Conservation (phyloP, 306 rosid genomes). For the Senna tora region DNA sequence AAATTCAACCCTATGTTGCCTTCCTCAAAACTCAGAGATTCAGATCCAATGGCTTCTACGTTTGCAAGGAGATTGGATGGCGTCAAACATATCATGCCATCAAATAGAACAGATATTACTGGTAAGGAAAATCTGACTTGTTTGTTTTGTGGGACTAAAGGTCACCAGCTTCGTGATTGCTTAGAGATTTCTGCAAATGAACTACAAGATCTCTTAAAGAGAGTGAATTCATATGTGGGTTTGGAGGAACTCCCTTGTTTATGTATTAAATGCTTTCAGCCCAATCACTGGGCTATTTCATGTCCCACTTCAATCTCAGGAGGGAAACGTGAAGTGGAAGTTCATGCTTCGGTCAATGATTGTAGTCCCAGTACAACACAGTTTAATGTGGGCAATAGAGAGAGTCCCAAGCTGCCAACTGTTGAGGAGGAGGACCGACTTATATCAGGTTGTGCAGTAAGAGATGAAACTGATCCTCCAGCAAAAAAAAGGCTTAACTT, state of each 20-base stretch:
- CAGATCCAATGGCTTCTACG: slow-evolving; percentile 59
- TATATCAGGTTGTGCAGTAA: slow-evolving; percentile 34
- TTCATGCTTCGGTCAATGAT: slow-evolving; percentile 35
- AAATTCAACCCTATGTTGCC: slow-evolving; percentile 38
- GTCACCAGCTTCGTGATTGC: slow-evolving; percentile 65
- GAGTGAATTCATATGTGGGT: slow-evolving; percentile 43
- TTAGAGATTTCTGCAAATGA: slow-evolving; percentile 49
- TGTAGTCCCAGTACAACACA: slow-evolving; percentile 35
- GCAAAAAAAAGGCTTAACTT: slow-evolving; percentile 38
- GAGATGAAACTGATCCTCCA: slow-evolving; percentile 38
- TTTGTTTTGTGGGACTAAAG: slow-evolving; percentile 74
- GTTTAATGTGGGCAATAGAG: slow-evolving; percentile 36
- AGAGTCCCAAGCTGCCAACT: slow-evolving; percentile 40
- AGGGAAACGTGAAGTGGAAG: slow-evolving; percentile 43
- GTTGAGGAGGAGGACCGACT: slow-evolving; percentile 36
- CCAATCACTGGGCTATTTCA: slow-evolving; percentile 69
- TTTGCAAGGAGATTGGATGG: slow-evolving; percentile 74
- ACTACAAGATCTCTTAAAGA: slow-evolving; percentile 58
- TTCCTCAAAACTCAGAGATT: slow-evolving; percentile 46
- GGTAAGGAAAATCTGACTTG: slow-evolving; percentile 47
- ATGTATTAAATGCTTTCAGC: slow-evolving; percentile 66
- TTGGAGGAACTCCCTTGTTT: slow-evolving; percentile 44
- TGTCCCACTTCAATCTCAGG: slow-evolving; percentile 53
- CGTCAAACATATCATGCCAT: slow-evolving; percentile 50
- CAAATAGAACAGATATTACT: slow-evolving; percentile 44